Evolutionary conservation across 1,284 basidiomycete species (phyloP), one percentile per base, ranked within the genome.

Genomic region (Ceratobasidium sp.): DNA sequence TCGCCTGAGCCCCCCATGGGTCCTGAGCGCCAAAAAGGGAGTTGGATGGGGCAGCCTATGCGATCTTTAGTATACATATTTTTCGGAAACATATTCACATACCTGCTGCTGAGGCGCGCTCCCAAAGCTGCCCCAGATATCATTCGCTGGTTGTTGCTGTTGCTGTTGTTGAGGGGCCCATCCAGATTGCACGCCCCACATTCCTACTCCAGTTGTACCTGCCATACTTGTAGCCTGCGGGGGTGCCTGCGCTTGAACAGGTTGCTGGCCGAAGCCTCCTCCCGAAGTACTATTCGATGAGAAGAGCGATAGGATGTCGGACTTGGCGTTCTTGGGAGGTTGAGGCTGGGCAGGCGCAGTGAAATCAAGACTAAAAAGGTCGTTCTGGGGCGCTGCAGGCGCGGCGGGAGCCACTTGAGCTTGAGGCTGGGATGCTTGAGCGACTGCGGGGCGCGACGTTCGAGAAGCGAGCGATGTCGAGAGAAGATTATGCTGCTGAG

Each of bases 321-420:
- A 87, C 78, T 95, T 96, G 72, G 90, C 86, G 3, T 79, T 77
- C 28, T 81, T 78, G 1, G 83, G 77, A 18, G 84, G 75, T 43
- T 84, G 73, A 6, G 83, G 76, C 14, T 84, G 74, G 0, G 88
- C 84, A 46, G 84, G 73, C 0, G 88, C 84, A 76, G 91, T 89
- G 83, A 96, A 96, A 81, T 96, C 94, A 61, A 96, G 88, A 43
- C 91, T 89, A 79, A 96, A 96, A 2, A 97, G 83, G 75, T 94
- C 93, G 75, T 92, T 87, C 30, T 80, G 79, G 21, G 80, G 74
- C 3, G 79, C 77, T 13, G 79, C 75, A 32, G 80, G 74, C 55
- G 83, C 72, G 54, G 73, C 76, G 0, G 75, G 46, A n/a, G 78
- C 54, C 13, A 75, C 26, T 16, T 54, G 69, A 21, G 70, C 64